Base-by-base conservation (phyloP, 176 grass and related monocot genomes). In the Thalia dealbata region DNA sequence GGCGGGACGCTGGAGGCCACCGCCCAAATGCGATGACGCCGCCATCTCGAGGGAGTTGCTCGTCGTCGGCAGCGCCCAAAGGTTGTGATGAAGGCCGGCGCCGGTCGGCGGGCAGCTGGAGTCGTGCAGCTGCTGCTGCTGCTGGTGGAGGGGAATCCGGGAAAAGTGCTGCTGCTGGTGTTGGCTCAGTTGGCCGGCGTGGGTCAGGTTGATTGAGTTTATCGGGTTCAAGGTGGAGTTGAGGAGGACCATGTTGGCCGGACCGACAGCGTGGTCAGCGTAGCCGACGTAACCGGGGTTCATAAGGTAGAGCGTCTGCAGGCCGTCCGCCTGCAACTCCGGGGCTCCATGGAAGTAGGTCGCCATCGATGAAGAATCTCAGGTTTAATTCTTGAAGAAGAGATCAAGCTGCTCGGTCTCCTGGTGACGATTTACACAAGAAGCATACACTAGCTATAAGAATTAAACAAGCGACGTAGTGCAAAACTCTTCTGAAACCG, bases 231-330 rank as follows among this genome's bases (percentile, higher is more conserved):
- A 10, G 19, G 18, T 68, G 2, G 65, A 85, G 69, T 95, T 99
- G 63, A 99, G 78, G 32, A 99, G 83, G 83, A 91, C 82, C 90
- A 95, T 95, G 81, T 95, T 99, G 72, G 85, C 69, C n/a, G 78
- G 23, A 0, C 81, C 45, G 10, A 13, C 69, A 0, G 70, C 56
- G 32, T 38, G 32, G 63, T 91, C 90, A 18, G 48, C 9, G 78
- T 88, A 93, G 52, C 84, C 79, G 23, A 56, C 78, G 52, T 88
- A 99, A 77, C 76, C 73, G 15, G 87, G 87, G 70, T 99, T 99
- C 95, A 99, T 91, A 22, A 99, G 85, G 77, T 95, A 99, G 27
- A 99, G 85, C 13, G 95, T 99, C 68, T 95, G 95, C 23, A 99
- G 79, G 22, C 87, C 84, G 43, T 95, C 95, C 12, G 81, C 63